phyloP scores from a whole-genome alignment of 345 rosid species.

The Raphanus raphanistrum region DNA sequence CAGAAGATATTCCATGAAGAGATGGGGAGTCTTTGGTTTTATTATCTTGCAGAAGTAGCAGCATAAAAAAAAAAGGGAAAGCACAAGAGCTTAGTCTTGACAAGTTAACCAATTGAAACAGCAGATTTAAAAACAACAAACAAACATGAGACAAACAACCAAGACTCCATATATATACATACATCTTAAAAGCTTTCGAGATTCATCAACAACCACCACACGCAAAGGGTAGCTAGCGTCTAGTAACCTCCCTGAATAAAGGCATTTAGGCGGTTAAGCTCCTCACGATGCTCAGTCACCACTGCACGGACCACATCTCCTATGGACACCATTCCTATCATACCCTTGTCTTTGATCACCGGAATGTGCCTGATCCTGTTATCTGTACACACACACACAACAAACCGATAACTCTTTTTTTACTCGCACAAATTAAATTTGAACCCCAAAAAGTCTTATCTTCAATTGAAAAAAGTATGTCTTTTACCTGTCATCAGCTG shows the following conservation, averaged over 20 bases:
- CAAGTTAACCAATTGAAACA: conserved; percentile 26
- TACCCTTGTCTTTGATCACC: conserved; percentile 64
- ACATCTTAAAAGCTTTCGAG: conserved; percentile 18
- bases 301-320: conserved; percentile 99
- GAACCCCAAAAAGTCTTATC: not conserved
- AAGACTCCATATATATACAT: conserved; percentile 30
- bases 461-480: not conserved
- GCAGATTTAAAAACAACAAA: not conserved
- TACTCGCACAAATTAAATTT: not conserved
- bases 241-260: conserved; percentile 95
- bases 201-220: conserved; percentile 19
- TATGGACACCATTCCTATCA: conserved; percentile 96
- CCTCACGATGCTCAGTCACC: conserved; percentile 88
- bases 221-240: conserved; percentile 30
- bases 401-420: not conserved
- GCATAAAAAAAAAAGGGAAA: not conserved
- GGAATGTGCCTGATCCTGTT: conserved; percentile 98
- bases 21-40: conserved; percentile 33
- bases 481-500: conserved; percentile 90
- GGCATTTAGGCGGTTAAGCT: conserved; percentile 86
- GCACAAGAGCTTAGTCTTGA: conserved; percentile 22
- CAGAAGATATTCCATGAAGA: conserved; percentile 16
- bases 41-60: conserved; percentile 33
- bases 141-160: conserved; percentile 24
- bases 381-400: conserved; percentile 45